These are phyloP conservation scores for Lentinula sp. DNA, from an alignment of 768 basidiomycete species.

Conservation along the genomic window DNA sequence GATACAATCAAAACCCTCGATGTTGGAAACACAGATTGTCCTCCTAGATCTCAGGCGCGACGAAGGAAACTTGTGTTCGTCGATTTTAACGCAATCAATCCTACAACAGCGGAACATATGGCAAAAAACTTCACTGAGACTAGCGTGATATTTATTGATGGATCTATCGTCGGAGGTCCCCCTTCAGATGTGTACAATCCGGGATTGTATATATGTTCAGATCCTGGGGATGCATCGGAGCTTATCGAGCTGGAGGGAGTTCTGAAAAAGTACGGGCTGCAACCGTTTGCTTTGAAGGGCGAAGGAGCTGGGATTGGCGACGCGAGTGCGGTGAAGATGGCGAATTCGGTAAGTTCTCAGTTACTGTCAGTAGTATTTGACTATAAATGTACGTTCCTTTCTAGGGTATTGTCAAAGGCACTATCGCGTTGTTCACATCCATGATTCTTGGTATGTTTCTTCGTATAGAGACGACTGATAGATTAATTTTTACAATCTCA, in stretches of 20 bases:
- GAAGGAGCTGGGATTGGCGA: slow-evolving; percentile 37
- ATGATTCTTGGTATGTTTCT: slow-evolving; percentile 34
- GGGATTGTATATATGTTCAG: slow-evolving; percentile 37
- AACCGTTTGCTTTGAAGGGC: slow-evolving; percentile 30
- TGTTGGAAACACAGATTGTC: background rate
- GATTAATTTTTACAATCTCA: slow-evolving; percentile 8
- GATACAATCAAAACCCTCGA: slow-evolving; percentile 3
- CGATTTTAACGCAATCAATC: slow-evolving; percentile 43
- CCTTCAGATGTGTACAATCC: slow-evolving; percentile 34
- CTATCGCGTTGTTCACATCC: slow-evolving; percentile 31
- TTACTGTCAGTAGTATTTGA: background rate
- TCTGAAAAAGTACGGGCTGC: slow-evolving; percentile 27
- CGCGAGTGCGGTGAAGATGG: slow-evolving; percentile 47
- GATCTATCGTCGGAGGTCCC: slow-evolving; percentile 37
- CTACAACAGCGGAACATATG: slow-evolving; percentile 32
- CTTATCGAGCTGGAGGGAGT: slow-evolving; percentile 29
- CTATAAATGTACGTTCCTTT: background rate
- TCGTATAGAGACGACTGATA: background rate
- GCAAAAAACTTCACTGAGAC: slow-evolving; percentile 30
- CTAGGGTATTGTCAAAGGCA: slow-evolving; percentile 41
- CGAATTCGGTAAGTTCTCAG: slow-evolving; percentile 33
- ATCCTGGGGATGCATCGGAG: slow-evolving; percentile 17
- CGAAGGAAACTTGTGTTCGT: slow-evolving; percentile 23
- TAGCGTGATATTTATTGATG: slow-evolving; percentile 36
- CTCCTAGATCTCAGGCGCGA: background rate